A percentile compares a stretch with the other conserved stretches of the same genome.
phyloP scores from a whole-genome alignment of 129 eudicot species.

The Saposhnikovia divaricata region DNA sequence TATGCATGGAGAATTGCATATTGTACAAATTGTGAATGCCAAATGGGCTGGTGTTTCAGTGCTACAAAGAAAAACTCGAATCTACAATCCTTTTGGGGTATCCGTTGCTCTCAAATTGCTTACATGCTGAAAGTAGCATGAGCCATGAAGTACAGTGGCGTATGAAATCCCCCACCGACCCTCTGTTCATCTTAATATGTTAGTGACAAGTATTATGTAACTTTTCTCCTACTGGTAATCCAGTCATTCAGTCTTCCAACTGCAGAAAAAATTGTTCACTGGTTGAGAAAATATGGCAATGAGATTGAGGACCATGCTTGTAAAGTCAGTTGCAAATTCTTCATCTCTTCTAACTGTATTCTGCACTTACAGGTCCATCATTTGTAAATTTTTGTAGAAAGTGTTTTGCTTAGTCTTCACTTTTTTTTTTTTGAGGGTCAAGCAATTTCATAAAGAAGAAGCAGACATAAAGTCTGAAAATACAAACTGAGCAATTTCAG shows the following conservation, averaged over 20 bases:
- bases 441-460: too few species aligned
- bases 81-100: slow-evolving; percentile 82
- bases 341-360: neutral
- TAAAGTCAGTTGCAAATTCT: neutral
- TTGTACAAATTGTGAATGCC: slow-evolving; percentile 74
- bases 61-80: slow-evolving; percentile 56
- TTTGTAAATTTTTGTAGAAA: neutral
- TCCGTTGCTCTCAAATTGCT: slow-evolving; percentile 67
- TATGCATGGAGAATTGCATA: slow-evolving; percentile 93
- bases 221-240: neutral
- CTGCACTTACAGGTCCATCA: neutral
- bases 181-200: neutral
- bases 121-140: slow-evolving; percentile 22
- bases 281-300: neutral
- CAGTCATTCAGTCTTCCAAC: neutral
- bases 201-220: neutral
- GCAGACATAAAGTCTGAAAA: too few species aligned
- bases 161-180: neutral
- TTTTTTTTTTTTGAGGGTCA: too few species aligned
- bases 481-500: too few species aligned
- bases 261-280: neutral
- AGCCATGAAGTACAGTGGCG: neutral
- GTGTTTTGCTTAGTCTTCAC: slow-evolving; percentile 1
- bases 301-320: neutral
- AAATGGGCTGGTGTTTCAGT: slow-evolving; percentile 91